Conservation (phyloP, 2,329 filamentous ascomycete genomes). For the Hypoxylon sp. region DNA sequence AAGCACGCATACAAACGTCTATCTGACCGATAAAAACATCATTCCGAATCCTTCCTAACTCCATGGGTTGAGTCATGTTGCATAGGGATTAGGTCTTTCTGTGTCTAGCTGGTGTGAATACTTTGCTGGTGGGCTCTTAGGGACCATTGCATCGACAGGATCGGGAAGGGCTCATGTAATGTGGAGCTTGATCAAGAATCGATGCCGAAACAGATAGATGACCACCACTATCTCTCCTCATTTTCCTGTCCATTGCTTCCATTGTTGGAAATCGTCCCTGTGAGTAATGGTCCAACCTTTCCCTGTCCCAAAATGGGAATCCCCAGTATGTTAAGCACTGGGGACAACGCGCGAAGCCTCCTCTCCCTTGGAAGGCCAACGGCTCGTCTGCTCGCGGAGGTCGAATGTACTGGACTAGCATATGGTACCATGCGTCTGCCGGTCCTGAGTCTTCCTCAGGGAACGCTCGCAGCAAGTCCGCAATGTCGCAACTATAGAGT, state of each 20-base stretch:
- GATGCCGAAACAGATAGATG: neutral
- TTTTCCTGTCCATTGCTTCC: neutral
- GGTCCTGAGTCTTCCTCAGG: neutral
- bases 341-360: neutral
- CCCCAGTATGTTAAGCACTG: neutral
- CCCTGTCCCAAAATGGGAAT: constrained; percentile 1
- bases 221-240: neutral
- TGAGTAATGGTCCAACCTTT: neutral
- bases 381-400: neutral
- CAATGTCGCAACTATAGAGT: neutral
- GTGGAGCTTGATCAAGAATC: neutral
- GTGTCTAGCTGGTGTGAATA: too few species aligned
- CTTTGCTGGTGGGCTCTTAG: too few species aligned
- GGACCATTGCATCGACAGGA: neutral
- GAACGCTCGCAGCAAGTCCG: neutral
- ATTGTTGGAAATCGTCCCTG: neutral
- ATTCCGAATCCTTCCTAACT: too few species aligned
- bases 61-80: too few species aligned
- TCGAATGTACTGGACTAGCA: neutral
- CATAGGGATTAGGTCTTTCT: too few species aligned
- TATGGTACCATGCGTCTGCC: neutral
- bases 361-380: neutral
- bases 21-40: too few species aligned
- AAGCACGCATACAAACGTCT: too few species aligned
- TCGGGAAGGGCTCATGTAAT: neutral